Base-by-base conservation (phyloP, 2,329 filamentous ascomycete species). In the Aspergillus proliferans region DNA sequence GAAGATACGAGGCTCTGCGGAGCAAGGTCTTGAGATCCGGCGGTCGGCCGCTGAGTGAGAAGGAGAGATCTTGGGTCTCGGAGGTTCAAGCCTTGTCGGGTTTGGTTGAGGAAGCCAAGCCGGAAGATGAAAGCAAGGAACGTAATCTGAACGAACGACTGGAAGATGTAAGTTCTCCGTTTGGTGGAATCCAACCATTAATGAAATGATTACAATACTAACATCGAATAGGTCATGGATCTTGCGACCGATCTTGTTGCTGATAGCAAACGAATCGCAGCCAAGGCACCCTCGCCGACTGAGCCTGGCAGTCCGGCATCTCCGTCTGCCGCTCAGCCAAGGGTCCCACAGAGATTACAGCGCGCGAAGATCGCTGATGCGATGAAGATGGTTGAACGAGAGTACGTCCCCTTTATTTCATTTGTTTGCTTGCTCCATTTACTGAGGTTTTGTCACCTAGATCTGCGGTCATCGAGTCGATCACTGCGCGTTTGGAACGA, bases 301-400 rank as follows among this genome's bases (percentile, higher is more conserved):
- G 64, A 66, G 36, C 60, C 62, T 41, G 56, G 56, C 33, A 65
- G 54, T 34, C 62, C 62, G 12, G 60, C 53, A n/a, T 63, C 62
- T 43, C 61, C 69, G 7, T 52, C 52, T 18, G 55, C 55, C 7
- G 48, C 55, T 26, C 62, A 65, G 6, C 60, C 68, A 4, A 64
- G 58, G 48, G 64, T 75, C 18, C 69, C 72, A 1, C 65, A 68
- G 41, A 64, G 70, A 46, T 56, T 76, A 22, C 73, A 76, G 51
- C 70, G 69, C 34, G 70, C 71, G 33, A 73, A 70, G 59, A 63
- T 76, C 43, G 64, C 65, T 2, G 72, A 77, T 58, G 74, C 74
- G 5, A 75, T 75, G 72, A 66, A 62, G 38, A 71, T 77, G 72
- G 71, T 77, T 43, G 74, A 76, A 50, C 64, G 74, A 66, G 74